Evolutionary conservation across 2,329 filamentous ascomycete species (phyloP), one percentile per base, ranked within the genome.

Genomic region (Apiospora phragmitis): DNA sequence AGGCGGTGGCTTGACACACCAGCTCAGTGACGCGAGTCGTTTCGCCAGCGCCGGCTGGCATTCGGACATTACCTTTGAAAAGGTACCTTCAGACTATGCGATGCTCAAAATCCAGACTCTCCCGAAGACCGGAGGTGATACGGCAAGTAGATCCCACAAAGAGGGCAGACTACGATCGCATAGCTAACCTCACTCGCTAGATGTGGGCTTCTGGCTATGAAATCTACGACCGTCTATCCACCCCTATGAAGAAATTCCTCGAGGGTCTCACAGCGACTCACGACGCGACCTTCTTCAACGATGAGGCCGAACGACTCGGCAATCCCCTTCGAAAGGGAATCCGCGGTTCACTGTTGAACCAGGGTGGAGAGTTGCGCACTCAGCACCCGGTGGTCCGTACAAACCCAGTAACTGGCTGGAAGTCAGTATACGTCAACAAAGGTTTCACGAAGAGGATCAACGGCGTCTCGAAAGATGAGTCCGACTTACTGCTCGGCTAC

Each of bases 331-430:
- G 83, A 38, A 79, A 82, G 11, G 81, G 77, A 4, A 74, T 83
- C 69, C 82, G 87, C 9, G 89, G 89, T 1, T 86, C 86, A 0
- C 88, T 88, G 0, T 81, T 89, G 70, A 91, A 91, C 74, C 80
- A 87, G 26, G 89, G 89, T 55, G 79, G 80, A 4, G 82, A 84
- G 32, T 81, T 91, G 45, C 79, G 77, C 51, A 84, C 88, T 0
- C 80, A 83, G 2, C 86, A 88, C 75, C 88, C 88, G 1, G 79
- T 90, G 3, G 81, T 90, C 55, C 84, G 89, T 3, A 90, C 88
- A 6, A 91, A 91, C 75, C 89, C 87, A 3, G 87, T 88, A 2
- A 89, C 87, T 2, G 87, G 87, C 0, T 89, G 87, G 86, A 89
- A 88, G 75, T 86, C 84, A 0, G 81, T 88, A 6, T 88, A 83